A percentile compares a stretch with the other conserved stretches of the same genome.
These are phyloP conservation scores for Yamadazyma taylorii DNA, from an alignment of 1,139 yeast species.

Conservation along the genomic window DNA sequence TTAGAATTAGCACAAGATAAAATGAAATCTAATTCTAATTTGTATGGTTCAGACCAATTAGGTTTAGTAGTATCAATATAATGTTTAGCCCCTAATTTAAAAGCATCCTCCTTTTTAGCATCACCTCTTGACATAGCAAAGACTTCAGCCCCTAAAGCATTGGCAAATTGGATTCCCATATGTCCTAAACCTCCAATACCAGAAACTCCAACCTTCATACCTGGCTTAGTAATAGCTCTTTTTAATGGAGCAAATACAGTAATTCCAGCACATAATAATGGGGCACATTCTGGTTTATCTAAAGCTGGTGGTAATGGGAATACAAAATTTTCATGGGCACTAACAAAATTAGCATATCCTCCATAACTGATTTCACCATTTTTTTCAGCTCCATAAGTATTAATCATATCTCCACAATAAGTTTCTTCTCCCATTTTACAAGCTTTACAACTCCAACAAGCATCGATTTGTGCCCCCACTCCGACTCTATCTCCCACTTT, in stretches of 20 bases:
- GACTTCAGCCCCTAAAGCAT: slow-evolving; percentile 40
- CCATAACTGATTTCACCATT: slow-evolving; percentile 46
- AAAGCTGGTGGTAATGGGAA: slow-evolving; percentile 55
- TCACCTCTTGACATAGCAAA: slow-evolving; percentile 36
- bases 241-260: slow-evolving; percentile 59
- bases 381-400: slow-evolving; percentile 43
- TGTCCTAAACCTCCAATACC: slow-evolving; percentile 47
- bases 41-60: slow-evolving; percentile 27
- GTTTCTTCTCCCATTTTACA: slow-evolving; percentile 48
- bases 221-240: slow-evolving; percentile 28
- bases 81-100: slow-evolving; percentile 33
- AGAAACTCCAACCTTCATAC: slow-evolving; percentile 39
- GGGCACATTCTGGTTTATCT: slow-evolving; percentile 52
- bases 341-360: slow-evolving; percentile 55
- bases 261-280: slow-evolving; percentile 64
- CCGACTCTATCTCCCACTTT: slow-evolving; percentile 61
- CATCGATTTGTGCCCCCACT: slow-evolving; percentile 51
- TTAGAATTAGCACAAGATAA: slow-evolving; percentile 46
- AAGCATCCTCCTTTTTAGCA: slow-evolving; percentile 33
- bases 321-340: slow-evolving; percentile 51
- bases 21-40: slow-evolving; percentile 42
- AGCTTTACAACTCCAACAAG: slow-evolving; percentile 47
- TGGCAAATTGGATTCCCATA: slow-evolving; percentile 38
- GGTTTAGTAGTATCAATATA: slow-evolving; percentile 34
- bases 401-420: slow-evolving; percentile 43